Evolutionary conservation across 192 early-diverging fungal genomes (phyloP).

Genomic region (Coemansia sp.): DNA sequence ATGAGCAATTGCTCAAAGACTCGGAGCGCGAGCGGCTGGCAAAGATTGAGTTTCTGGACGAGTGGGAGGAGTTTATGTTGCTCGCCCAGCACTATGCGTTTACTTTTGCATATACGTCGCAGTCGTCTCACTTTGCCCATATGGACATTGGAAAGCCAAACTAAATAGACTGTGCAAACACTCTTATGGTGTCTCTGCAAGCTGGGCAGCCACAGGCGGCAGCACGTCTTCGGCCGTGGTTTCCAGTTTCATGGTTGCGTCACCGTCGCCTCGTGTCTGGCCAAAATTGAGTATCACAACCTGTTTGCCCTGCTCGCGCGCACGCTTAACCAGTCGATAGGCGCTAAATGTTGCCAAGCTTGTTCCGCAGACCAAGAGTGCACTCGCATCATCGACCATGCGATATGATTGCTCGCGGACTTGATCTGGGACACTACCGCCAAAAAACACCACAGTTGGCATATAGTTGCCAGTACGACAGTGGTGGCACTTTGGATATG

Average conservation of each 20-base stretch:
- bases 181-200: background rate
- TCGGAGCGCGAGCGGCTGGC: constrained; percentile 59
- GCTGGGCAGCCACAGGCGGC: constrained; percentile 15
- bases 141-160: constrained; percentile 1
- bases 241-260: constrained; percentile 39
- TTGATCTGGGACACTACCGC: constrained; percentile 69
- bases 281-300: constrained; percentile 76
- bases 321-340: constrained; percentile 70
- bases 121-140: constrained; percentile 9
- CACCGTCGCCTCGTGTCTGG: constrained; percentile 67
- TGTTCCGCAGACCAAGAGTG: constrained; percentile 76
- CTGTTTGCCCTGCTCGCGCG: constrained; percentile 59
- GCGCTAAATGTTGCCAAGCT: constrained; percentile 83
- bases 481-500: constrained; percentile 66
- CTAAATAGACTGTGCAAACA: too few relatives aligned
- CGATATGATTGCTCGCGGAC: constrained; percentile 59
- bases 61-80: constrained; percentile 88
- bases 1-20: constrained; percentile 15
- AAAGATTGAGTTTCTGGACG: constrained; percentile 82
- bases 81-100: constrained; percentile 86
- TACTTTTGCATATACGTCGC: constrained; percentile 61
- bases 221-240: constrained; percentile 32
- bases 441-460: constrained; percentile 87
- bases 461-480: constrained; percentile 69
- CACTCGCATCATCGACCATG: constrained; percentile 60